A percentile compares a stretch with the other conserved stretches of the same genome.
These are phyloP conservation scores for Grosmannia clavigera DNA, from an alignment of 2,329 filamentous ascomycete genomes.

Conservation along the genomic window DNA sequence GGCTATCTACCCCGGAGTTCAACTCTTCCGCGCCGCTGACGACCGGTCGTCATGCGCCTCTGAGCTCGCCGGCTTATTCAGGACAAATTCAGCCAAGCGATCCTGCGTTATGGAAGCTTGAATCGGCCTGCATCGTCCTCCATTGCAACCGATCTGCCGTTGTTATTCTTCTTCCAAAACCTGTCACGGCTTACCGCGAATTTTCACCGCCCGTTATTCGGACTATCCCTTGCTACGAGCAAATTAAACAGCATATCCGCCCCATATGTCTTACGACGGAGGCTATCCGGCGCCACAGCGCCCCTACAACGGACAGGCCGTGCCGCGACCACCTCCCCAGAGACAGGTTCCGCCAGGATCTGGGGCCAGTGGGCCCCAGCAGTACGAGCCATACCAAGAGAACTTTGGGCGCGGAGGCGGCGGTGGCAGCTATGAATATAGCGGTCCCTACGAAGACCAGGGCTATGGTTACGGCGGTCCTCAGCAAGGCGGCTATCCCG, in stretches of 20 bases:
- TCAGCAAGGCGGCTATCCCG: slow-evolving; percentile 32
- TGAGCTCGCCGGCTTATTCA: slow-evolving; percentile 2
- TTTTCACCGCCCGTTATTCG: not conserved
- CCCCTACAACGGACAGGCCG: slow-evolving; percentile 34
- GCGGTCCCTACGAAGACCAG: slow-evolving; percentile 25
- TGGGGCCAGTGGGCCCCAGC: slow-evolving; percentile 18
- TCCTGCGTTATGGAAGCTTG: not conserved
- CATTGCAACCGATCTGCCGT: not conserved
- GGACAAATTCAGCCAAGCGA: not conserved
- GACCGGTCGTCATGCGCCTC: slow-evolving; percentile 11
- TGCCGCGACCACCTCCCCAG: slow-evolving; percentile 27
- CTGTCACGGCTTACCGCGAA: not conserved
- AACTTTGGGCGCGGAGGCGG: slow-evolving; percentile 31
- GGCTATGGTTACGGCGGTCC: slow-evolving; percentile 31
- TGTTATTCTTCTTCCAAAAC: not conserved
- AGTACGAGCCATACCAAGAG: slow-evolving; percentile 29
- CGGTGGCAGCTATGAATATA: slow-evolving; percentile 21
- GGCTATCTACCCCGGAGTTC: not conserved
- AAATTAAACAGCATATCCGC: not conserved
- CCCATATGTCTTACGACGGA: slow-evolving; percentile 38
- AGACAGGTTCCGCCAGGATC: slow-evolving; percentile 21
- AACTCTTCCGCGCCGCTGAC: slow-evolving; percentile 4
- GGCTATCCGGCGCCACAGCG: slow-evolving; percentile 32
- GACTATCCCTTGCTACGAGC: not conserved
- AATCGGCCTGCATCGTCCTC: not conserved